phyloP scores from a whole-genome alignment of 176 grass and related monocot species.

The Themeda triandra region DNA sequence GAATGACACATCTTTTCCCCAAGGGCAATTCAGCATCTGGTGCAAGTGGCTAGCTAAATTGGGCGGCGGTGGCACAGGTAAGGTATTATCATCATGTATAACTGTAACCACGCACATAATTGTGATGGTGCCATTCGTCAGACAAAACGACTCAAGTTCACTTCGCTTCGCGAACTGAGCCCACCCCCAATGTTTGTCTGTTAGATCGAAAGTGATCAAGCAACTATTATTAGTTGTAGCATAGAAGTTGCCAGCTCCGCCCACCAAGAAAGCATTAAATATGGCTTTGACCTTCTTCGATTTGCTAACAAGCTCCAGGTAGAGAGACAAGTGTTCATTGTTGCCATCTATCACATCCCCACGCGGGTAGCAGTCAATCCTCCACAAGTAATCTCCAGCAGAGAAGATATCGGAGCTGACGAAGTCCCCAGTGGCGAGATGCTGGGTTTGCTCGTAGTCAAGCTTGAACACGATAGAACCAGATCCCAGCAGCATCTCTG shows the following conservation, averaged over 20 bases:
- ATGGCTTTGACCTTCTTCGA: background rate
- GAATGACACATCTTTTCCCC: no score
- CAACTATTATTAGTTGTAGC: no score
- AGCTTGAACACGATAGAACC: background rate
- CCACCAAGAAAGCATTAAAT: background rate
- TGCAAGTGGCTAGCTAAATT: no score
- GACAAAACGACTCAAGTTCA: background rate
- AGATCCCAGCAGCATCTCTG: background rate
- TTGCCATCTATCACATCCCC: background rate
- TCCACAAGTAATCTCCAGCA: background rate
- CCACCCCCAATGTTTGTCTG: no score
- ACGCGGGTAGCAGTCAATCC: background rate
- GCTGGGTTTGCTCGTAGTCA: background rate
- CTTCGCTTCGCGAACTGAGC: background rate
- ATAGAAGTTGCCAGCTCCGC: background rate
- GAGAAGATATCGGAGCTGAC: background rate
- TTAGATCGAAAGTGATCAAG: no score
- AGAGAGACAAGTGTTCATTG: background rate
- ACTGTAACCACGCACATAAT: background rate
- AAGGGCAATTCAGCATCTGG: background rate
- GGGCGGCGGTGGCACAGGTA: background rate
- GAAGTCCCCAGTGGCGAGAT: background rate
- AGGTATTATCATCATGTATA: background rate
- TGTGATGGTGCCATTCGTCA: background rate
- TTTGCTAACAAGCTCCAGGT: background rate